phyloP scores from a whole-genome alignment of 2,329 filamentous ascomycete species.

The Fusarium citri region DNA sequence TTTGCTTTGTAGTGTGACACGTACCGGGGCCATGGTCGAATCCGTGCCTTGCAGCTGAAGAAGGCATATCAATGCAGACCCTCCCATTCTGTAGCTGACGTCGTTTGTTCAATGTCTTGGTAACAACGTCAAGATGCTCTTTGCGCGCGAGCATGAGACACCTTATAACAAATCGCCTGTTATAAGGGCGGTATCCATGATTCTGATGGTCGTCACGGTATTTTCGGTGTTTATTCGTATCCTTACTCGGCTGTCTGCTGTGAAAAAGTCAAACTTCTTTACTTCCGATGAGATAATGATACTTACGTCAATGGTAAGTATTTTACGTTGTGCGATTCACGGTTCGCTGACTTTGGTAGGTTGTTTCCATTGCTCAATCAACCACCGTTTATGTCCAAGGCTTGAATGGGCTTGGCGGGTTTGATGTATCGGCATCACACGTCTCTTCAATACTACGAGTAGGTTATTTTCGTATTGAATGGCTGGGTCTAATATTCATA shows the following conservation, averaged over 20 bases:
- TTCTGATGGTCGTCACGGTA: conserved; percentile 8
- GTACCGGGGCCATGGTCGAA: not conserved
- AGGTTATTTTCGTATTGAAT: accelerated
- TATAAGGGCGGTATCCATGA: conserved; percentile 16
- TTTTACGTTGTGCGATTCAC: accelerated
- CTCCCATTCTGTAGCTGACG: not conserved
- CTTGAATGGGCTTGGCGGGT: not conserved
- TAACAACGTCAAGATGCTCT: conserved; percentile 2
- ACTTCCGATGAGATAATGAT: conserved; percentile 11
- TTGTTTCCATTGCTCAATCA: conserved; percentile 5
- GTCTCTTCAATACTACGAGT: conserved; percentile 1
- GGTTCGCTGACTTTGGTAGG: not conserved
- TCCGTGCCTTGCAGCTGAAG: not conserved
- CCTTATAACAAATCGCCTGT: conserved; percentile 21
- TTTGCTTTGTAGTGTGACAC: not conserved
- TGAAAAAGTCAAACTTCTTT: not conserved
- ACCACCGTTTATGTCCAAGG: not conserved
- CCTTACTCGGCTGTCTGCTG: not conserved
- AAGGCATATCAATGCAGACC: conserved; percentile 14
- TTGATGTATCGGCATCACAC: not conserved
- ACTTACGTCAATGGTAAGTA: conserved; percentile 3
- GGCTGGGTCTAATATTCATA: not conserved
- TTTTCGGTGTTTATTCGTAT: conserved; percentile 14
- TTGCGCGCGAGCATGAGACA: conserved; percentile 20
- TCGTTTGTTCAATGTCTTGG: not conserved